A percentile compares a stretch with the other conserved stretches of the same genome.
Conservation (phyloP, 2,329 filamentous ascomycete species). For the Ophiocordyceps unilateralis region DNA sequence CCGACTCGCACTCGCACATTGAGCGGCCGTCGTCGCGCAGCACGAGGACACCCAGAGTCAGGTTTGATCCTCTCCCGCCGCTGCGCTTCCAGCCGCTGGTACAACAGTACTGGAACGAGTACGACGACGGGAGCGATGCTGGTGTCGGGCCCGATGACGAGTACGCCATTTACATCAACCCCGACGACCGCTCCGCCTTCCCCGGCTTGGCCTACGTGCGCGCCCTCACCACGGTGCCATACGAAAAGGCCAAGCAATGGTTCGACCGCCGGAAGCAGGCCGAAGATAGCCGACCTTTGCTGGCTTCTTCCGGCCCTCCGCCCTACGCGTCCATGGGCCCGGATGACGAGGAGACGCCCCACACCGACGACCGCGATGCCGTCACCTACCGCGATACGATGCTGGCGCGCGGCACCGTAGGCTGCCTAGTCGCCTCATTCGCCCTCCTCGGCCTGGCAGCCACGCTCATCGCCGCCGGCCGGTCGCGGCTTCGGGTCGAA, state of each 20-base stretch:
- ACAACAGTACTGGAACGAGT: conserved; percentile 65
- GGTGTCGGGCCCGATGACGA: conserved; percentile 37
- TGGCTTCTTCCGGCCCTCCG: conserved; percentile 3
- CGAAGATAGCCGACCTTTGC: conserved; percentile 8
- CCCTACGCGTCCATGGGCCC: conserved; percentile 14
- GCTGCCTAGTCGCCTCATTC: conserved; percentile 40
- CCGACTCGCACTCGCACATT: conserved; percentile 8
- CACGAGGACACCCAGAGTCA: conserved; percentile 5
- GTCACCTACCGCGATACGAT: conserved; percentile 32
- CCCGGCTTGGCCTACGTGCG: conserved; percentile 46
- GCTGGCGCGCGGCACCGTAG: conserved; percentile 34
- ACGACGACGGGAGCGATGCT: conserved; percentile 59
- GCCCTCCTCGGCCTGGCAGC: conserved; percentile 47
- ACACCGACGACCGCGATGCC: neutral
- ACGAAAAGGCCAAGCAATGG: conserved; percentile 35
- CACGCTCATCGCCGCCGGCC: conserved; percentile 50
- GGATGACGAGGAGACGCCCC: conserved; percentile 26
- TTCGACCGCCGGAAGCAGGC: conserved; percentile 16
- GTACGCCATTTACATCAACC: conserved; percentile 61
- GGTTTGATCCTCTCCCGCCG: conserved; percentile 15
- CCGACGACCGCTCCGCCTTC: conserved; percentile 41
- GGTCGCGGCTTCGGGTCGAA: conserved; percentile 48
- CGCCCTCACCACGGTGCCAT: conserved; percentile 28
- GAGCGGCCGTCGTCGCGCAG: neutral
- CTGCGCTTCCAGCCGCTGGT: conserved; percentile 12